A percentile compares a stretch with the other conserved stretches of the same genome.
These are phyloP conservation scores for Sugiyamaella grinbergsii DNA, from an alignment of 1,139 yeast species.

Conservation along the genomic window DNA sequence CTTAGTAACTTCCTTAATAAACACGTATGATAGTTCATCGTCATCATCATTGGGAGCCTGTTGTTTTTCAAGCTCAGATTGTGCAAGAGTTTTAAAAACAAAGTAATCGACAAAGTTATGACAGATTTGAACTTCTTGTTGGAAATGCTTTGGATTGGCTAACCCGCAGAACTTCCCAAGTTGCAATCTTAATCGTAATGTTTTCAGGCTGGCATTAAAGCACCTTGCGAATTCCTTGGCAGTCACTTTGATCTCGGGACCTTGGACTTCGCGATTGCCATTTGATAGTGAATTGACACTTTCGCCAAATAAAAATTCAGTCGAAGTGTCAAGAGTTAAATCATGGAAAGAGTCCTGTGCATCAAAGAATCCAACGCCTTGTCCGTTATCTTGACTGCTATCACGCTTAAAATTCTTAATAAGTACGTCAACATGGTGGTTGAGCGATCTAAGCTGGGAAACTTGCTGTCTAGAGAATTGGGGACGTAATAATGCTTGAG, in stretches of 20 bases:
- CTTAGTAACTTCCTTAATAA: slow-evolving; percentile 54
- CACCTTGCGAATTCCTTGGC: slow-evolving; percentile 47
- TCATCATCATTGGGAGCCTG: slow-evolving; percentile 20
- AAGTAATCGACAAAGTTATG: slow-evolving; percentile 42
- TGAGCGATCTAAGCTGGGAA: slow-evolving; percentile 49
- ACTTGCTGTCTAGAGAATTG: slow-evolving; percentile 58
- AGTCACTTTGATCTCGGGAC: slow-evolving; percentile 27
- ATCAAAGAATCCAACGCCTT: slow-evolving; percentile 42
- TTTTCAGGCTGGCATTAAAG: slow-evolving; percentile 34
- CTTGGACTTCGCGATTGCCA: slow-evolving; percentile 38
- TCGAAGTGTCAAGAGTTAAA: slow-evolving; percentile 59
- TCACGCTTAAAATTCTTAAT: slow-evolving; percentile 19
- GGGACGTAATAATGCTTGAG: slow-evolving; percentile 59
- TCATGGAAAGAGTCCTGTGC: slow-evolving; percentile 53
- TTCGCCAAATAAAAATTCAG: slow-evolving; percentile 62
- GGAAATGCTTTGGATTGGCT: slow-evolving; percentile 38
- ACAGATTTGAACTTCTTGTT: slow-evolving; percentile 32
- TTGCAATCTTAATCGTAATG: slow-evolving; percentile 19
- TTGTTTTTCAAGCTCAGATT: slow-evolving; percentile 23
- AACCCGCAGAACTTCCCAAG: slow-evolving; percentile 23
- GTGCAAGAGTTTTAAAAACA: slow-evolving; percentile 37
- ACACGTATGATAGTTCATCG: slow-evolving; percentile 40
- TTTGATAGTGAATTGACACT: slow-evolving; percentile 47
- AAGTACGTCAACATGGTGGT: slow-evolving; percentile 25
- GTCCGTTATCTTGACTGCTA: slow-evolving; percentile 11